These are phyloP conservation scores for Dryas octopetala DNA, from an alignment of 306 rosid species.

Conservation along the genomic window DNA sequence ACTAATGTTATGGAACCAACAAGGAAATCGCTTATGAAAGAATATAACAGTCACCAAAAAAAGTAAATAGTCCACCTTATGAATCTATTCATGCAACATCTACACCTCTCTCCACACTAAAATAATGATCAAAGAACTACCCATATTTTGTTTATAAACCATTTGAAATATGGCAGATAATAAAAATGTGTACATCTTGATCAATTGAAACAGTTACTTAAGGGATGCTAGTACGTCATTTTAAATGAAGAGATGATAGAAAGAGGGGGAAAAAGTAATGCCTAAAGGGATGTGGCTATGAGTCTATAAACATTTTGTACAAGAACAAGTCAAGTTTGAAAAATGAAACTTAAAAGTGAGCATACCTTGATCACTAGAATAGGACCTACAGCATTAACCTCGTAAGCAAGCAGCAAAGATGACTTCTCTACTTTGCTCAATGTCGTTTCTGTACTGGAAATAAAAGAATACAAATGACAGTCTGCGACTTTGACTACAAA, in stretches of 20 bases:
- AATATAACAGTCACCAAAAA: background rate
- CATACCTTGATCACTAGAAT: slow-evolving; percentile 86
- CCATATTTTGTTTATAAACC: too few relatives aligned
- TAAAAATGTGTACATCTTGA: background rate
- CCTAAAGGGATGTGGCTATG: too few relatives aligned
- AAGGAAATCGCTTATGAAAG: background rate
- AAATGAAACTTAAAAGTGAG: slow-evolving; percentile 10
- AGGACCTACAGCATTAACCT: slow-evolving; percentile 92
- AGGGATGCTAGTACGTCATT: too few relatives aligned
- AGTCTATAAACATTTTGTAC: background rate
- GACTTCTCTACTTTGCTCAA: slow-evolving; percentile 81
- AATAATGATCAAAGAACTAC: background rate
- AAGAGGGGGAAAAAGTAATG: too few relatives aligned
- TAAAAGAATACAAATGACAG: slow-evolving; percentile 25
- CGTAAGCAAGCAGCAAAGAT: slow-evolving; percentile 74
- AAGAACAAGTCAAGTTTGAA: background rate
- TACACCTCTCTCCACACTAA: background rate
- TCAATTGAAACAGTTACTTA: too few relatives aligned
- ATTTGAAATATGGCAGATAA: too few relatives aligned
- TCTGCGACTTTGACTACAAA: slow-evolving; percentile 1
- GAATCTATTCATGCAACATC: background rate
- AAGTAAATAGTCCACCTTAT: background rate
- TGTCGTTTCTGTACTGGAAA: slow-evolving; percentile 74
- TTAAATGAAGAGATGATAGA: too few relatives aligned
- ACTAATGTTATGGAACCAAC: background rate